Evolutionary conservation across 2,329 filamentous ascomycete species (phyloP).

Genomic region (Neurospora sp.): DNA sequence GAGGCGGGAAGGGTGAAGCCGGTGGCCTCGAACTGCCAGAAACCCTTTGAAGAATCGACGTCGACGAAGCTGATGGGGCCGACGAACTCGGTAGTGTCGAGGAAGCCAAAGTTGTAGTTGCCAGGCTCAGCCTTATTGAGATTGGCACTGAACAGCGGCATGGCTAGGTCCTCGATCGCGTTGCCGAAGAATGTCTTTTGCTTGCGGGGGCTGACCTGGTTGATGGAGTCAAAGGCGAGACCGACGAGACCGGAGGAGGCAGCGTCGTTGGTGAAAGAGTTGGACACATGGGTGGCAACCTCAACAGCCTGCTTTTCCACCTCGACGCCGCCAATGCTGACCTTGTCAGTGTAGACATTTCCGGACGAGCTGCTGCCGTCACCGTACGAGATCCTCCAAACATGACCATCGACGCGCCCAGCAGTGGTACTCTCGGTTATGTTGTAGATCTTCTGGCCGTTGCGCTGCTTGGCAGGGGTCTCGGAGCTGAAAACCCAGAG

Average conservation of each 20-base stretch:
- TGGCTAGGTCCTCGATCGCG: constrained; percentile 23
- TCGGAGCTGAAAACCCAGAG: constrained; percentile 59
- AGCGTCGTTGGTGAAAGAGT: constrained; percentile 25
- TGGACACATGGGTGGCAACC: constrained; percentile 47
- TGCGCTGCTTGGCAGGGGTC: constrained; percentile 34
- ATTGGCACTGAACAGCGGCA: constrained; percentile 27
- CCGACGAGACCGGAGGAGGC: constrained; percentile 40
- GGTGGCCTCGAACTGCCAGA: constrained; percentile 50
- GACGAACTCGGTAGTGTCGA: constrained; percentile 47
- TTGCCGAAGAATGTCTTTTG: constrained; percentile 39
- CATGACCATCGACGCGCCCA: constrained; percentile 29
- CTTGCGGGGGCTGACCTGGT: constrained; percentile 43
- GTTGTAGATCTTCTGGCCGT: constrained; percentile 48
- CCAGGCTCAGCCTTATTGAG: constrained; percentile 27
- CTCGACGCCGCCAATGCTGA: constrained; percentile 48
- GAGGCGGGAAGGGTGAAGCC: constrained; percentile 42
- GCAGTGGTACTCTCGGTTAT: constrained; percentile 31
- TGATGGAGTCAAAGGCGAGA: constrained; percentile 50
- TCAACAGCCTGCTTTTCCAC: constrained; percentile 55
- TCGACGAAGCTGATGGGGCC: constrained; percentile 45
- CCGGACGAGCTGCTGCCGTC: constrained; percentile 53
- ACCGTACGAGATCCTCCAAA: constrained; percentile 53
- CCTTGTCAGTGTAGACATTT: constrained; percentile 54
- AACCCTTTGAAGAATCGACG: constrained; percentile 46
- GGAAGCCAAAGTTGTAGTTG: constrained; percentile 33